Conservation (phyloP, 169 alveolate genomes). For the Eimeria acervulina region DNA sequence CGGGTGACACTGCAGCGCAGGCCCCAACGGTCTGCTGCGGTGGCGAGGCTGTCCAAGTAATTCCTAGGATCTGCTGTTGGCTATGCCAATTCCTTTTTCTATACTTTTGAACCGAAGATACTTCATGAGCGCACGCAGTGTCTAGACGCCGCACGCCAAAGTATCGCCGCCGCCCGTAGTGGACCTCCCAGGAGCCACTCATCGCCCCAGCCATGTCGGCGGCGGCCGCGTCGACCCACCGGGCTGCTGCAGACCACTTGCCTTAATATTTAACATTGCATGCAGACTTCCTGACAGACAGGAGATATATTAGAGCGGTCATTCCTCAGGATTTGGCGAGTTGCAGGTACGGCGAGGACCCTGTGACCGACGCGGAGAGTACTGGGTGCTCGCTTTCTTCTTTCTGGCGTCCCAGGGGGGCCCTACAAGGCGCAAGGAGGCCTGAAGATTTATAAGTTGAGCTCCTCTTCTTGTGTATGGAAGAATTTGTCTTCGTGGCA, state of each 20-base stretch:
- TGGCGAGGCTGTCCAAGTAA: not conserved
- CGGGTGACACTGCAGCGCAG: conserved; percentile 46
- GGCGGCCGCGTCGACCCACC: conserved; percentile 47
- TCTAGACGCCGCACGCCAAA: not conserved
- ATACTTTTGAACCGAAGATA: not conserved
- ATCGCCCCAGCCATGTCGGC: conserved; percentile 64
- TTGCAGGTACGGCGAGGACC: conserved; percentile 11
- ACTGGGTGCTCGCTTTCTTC: conserved; percentile 3
- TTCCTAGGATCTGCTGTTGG: conserved; percentile 22
- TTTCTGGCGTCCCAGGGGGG: conserved; percentile 25
- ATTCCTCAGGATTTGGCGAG: conserved; percentile 1
- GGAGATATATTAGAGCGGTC: not conserved
- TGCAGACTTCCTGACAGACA: conserved; percentile 18
- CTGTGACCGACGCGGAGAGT: not conserved
- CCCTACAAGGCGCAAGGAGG: not conserved
- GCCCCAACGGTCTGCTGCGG: conserved; percentile 52
- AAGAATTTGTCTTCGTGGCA: not conserved
- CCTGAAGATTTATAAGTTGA: not conserved
- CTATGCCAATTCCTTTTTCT: not conserved
- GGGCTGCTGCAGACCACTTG: conserved; percentile 21
- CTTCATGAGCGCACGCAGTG: not conserved
- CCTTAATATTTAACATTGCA: not conserved
- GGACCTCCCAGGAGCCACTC: conserved; percentile 68
- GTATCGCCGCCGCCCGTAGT: conserved; percentile 39
- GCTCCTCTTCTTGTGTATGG: not conserved